Base-by-base conservation (phyloP, 305 asterid species). In the Fraxinus latifolia region DNA sequence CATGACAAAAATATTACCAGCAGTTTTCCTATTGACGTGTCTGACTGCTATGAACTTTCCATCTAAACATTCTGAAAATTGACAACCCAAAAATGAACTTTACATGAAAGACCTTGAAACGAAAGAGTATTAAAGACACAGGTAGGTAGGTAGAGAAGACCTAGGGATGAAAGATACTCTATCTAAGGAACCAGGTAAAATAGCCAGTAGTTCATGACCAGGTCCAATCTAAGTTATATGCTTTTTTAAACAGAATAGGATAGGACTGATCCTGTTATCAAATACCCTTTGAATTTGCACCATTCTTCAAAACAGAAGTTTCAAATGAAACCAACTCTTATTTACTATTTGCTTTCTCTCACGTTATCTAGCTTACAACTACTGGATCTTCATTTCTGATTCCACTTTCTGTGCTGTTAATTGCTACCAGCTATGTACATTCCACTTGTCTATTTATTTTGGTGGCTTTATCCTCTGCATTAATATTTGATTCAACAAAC, bases 311-410 rank as follows among this genome's bases (percentile, higher is more conserved):
- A 53, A 31, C 76, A 15, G 23, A 15, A 9, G 14, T 76, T 25
- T 67, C 60, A 78, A 44, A 71, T 21, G 55, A 71, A 79, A 29
- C 47, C 36, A 33, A 68, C 70, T 78, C 55, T 31, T 50, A 29
- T 77, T 33, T 33, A 55, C 37, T 75, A 81, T 76, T 76, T 81
- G 36, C 32, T 76, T 67, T 25, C 68, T 29, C 15, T 74, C 34
- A 25, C 73, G 31, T 36, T 14, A 33, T 80, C 77, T 36, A 53
- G 33, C 32, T 44, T 78, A 23, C 36, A 72, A 39, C 72, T 29
- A 12, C 31, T 14, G 7, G 42, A 42, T 33, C 39, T 47, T 39
- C 32, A 31, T 25, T 74, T 72, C 79, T 31, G 21, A 17, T 70
- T 81, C 65, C 32, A 62, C 73, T 58, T 25, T 58, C 31, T 76